These are phyloP conservation scores for Populus pruinosa DNA, from an alignment of 345 rosid genomes.

Conservation along the genomic window DNA sequence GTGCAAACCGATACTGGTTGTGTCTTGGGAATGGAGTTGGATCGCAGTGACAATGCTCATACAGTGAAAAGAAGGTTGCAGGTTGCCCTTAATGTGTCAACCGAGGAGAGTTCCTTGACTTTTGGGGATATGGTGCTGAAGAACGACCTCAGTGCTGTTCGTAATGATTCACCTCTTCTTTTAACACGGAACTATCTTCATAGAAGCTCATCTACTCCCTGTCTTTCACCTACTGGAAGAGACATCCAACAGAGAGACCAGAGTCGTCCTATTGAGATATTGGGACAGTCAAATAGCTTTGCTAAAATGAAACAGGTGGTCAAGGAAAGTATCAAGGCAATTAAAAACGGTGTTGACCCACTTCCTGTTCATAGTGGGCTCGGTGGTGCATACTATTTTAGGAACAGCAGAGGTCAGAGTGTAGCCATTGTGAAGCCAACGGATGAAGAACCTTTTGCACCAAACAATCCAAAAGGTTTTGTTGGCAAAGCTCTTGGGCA, in stretches of 20 bases:
- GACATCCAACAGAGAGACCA: slow-evolving; percentile 75
- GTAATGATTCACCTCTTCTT: slow-evolving; percentile 83
- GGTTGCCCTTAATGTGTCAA: slow-evolving; percentile 79
- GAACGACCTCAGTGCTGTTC: slow-evolving; percentile 85
- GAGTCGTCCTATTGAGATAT: slow-evolving; percentile 84
- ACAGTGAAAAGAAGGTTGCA: slow-evolving; percentile 93
- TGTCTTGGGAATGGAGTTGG: slow-evolving; percentile 97
- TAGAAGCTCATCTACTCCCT: slow-evolving; percentile 94
- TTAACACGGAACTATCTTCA: slow-evolving; percentile 74
- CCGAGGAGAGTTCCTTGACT: slow-evolving; percentile 72
- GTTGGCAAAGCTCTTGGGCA: slow-evolving; percentile 97
- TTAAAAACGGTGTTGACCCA: slow-evolving; percentile 83
- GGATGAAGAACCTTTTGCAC: slow-evolving; percentile 99
- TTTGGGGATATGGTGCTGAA: slow-evolving; percentile 86
- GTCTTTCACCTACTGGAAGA: slow-evolving; percentile 87
- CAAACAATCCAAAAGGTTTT: slow-evolving; percentile 97
- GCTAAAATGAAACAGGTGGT: slow-evolving; percentile 46
- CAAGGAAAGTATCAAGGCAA: slow-evolving; percentile 73
- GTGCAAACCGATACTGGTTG: slow-evolving; percentile 97
- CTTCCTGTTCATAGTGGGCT: slow-evolving; percentile 76
- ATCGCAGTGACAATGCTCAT: slow-evolving; percentile 87
- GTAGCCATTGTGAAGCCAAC: slow-evolving; percentile 97
- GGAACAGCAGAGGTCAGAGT: slow-evolving; percentile 66
- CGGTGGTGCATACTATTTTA: slow-evolving; percentile 91
- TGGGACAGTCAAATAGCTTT: slow-evolving; percentile 63